Base-by-base conservation (phyloP, 2,329 filamentous ascomycete genomes). In the Chaetomium sp. region DNA sequence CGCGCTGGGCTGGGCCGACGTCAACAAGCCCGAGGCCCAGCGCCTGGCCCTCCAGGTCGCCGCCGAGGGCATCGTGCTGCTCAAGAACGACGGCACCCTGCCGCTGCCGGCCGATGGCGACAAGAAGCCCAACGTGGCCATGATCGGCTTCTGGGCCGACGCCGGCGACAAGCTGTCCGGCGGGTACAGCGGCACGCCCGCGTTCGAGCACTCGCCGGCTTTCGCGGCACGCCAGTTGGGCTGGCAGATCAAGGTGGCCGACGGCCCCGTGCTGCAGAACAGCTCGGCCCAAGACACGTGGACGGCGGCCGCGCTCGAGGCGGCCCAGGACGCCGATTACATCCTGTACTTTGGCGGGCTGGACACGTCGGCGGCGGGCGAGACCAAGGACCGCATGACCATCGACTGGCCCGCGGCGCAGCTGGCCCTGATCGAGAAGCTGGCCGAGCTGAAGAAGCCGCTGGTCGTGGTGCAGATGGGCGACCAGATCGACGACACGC, bases 81-180 rank as follows among this genome's bases (percentile, higher is more conserved):
- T 87, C 31, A 87, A 87, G 75, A 87, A 87, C 66, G 76, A 84
- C 62, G 78, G 77, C 19, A 76, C 78, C 0, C 75, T 84, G 2
- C 83, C 83, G 0, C 72, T 87, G 78, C 80, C n/a, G 80, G n/a
- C 75, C 79, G 38, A 75, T 80, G 19, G 74, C 79, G 42, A 74
- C 85, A 45, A 10, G 12, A 19, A 16, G 8, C 38, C 53, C 75
- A 79, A 75, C 12, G 76, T 88, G 4, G 85, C 83, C 0, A 73
- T 88, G 38, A 76, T 88, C 47, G 85, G 85, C 0, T 80, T 80
- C 49, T 87, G 84, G 78, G 83, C 82, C 6, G 85, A 86, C 57
- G 84, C 83, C 9, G 84, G 83, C 0, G 77, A 74, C 3, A 80
- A 86, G 64, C 79, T 87, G 75, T 83, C 83, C 60, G 85, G 85